Evolutionary conservation across 2,329 filamentous ascomycete genomes (phyloP), one percentile per base, ranked within the genome.

Genomic region (Cordyceps tenuipes): DNA sequence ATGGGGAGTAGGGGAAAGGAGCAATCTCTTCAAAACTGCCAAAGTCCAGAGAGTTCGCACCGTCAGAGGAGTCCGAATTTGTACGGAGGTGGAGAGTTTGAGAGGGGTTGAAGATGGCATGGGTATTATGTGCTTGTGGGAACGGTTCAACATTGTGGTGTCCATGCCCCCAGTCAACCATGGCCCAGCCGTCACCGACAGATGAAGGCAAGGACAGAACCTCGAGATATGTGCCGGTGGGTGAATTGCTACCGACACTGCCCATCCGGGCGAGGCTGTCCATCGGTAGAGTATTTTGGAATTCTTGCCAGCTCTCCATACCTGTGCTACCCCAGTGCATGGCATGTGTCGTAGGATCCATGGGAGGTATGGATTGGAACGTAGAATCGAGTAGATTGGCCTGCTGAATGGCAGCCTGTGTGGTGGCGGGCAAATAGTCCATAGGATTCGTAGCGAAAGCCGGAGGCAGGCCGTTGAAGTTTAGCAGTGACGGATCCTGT

Each of bases 21-120:
- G 71, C 75, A 53, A 91, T 83, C 66, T 96, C 91, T 71, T 95
- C 91, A 67, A 88, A 96, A 75, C 90, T 94, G 64, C 85, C 77
- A 81, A 91, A 72, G 76, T 90, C 71, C 79, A 88, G 70, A 69
- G 87, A 77, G 72, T 82, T 79, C 72, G 84, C 73, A 66, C 86
- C 84, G 39, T 92, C 88, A 1, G 89, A 94, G 2, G 91, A 94
- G 68, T 95, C 90, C 4, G 92, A 96, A 67, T 88, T 86, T 59
- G 88, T 92, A 66, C 92, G 85, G 68, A 96, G 82, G 76, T 97
- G 93, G 56, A 97, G 78, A 1, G 91, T 95, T 75, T 96, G 89
- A 63, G 88, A 85, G 2, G 93, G 93, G 74, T 97, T 96, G 79
- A 96, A 95, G 69, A 96, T 92, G 65, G 89, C 86, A 46, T 79